Base-by-base conservation (phyloP, 2,329 filamentous ascomycete genomes). In the Neoscytalidium dimidiatum region DNA sequence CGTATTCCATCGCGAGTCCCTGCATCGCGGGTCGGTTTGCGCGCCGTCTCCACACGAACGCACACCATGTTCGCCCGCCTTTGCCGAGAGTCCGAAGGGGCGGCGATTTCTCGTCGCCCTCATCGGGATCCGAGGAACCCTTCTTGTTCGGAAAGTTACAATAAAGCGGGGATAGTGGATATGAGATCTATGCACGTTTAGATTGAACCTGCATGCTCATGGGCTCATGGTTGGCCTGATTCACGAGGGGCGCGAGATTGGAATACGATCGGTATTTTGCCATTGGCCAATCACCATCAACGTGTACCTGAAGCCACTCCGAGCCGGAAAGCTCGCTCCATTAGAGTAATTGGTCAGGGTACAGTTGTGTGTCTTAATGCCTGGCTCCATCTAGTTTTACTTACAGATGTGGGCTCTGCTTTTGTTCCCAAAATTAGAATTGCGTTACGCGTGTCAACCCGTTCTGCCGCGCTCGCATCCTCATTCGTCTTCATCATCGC, bases 401-500 rank as follows among this genome's bases (percentile, higher is more conserved):
- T 31, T 51, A 26, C 48, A 51, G 9, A 4, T n/a, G n/a, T n/a
- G n/a, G n/a, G n/a, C 2, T 3, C 5, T 28, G 48, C 26, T 29
- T 51, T 11, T 51, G 26, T 51, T 31, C 31, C 48, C 26, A n/a
- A 29, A 26, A 29, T 29, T 31, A 51, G 48, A 51, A 14, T 2
- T 17, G 29, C 14, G 7, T 29, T 14, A 52, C 29, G 49, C 49
- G 28, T 35, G n/a, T 33, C 28, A 11, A 14, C 28, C n/a, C 28
- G 8, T 4, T 4, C 46, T 29, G 46, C 46, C n/a, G 17, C 17
- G 3, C 46, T 28, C 4, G 8, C 26, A 35, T 3, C 21, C 58
- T 38, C 41, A 52, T 14, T 86, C 80, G 64, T 92, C 90, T 70
- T 92, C 90, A 68, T 90, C 90, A 72, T 91, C 91, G 74, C 93